phyloP scores from a whole-genome alignment of 257 asterid species.

The Solanum clarkiae region DNA sequence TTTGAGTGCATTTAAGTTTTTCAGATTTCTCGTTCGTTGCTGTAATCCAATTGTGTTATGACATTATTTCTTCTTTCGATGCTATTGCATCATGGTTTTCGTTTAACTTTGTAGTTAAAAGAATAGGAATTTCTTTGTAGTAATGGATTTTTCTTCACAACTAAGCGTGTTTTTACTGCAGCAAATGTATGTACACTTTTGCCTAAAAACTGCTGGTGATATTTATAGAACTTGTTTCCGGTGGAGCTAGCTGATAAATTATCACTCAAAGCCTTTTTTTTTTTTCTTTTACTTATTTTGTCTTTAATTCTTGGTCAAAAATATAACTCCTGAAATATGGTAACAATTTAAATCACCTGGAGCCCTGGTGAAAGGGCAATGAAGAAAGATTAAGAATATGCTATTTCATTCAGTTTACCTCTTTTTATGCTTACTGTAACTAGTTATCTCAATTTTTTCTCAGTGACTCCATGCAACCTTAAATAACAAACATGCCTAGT shows the following conservation, averaged over 20 bases:
- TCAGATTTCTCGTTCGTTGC: background rate
- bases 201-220: background rate
- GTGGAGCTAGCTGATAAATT: background rate
- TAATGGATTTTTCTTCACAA: background rate
- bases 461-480: no score
- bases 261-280: background rate
- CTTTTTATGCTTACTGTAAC: no score
- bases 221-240: background rate
- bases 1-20: background rate
- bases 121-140: background rate
- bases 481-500: no score
- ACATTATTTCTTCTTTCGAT: background rate
- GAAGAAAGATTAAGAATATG: no score
- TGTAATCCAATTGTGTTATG: background rate
- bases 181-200: background rate
- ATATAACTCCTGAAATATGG: no score
- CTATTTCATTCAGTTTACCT: no score
- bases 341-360: no score
- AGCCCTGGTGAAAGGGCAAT: no score
- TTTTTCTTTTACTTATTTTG: background rate
- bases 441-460: no score
- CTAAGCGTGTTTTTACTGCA: background rate
- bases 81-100: background rate
- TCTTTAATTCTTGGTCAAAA: background rate
- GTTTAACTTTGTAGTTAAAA: background rate